These are phyloP conservation scores for Lichtheimia ornata DNA, from an alignment of 371 early-diverging fungal species.

Conservation along the genomic window DNA sequence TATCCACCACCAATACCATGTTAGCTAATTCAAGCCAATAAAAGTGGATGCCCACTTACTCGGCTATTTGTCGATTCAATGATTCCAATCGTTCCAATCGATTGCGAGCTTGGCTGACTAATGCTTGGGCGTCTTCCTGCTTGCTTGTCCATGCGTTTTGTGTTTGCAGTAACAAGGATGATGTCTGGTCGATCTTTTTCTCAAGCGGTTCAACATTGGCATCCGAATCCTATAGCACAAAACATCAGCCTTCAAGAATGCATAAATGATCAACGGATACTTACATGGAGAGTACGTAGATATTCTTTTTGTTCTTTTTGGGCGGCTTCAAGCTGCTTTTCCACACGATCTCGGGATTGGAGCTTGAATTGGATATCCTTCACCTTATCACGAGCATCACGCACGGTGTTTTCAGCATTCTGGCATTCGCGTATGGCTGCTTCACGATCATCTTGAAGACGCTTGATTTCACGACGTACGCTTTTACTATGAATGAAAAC, in stretches of 20 bases:
- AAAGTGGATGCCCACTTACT: constrained; percentile 19
- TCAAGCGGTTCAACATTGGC: constrained; percentile 24
- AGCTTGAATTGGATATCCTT: constrained; percentile 28
- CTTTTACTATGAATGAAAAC: constrained; percentile 21
- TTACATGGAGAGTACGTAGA: constrained; percentile 2
- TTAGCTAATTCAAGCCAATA: neutral
- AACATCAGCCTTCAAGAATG: neutral
- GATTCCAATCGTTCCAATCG: constrained; percentile 42
- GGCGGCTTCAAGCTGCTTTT: constrained; percentile 25
- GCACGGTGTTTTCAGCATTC: constrained; percentile 47
- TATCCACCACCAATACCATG: constrained; percentile 1
- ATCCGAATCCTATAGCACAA: constrained; percentile 16
- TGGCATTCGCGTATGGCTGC: constrained; percentile 44
- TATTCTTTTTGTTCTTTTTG: constrained; percentile 24
- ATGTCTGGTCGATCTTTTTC: constrained; percentile 24
- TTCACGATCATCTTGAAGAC: constrained; percentile 49
- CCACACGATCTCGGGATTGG: constrained; percentile 31
- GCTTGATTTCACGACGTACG: constrained; percentile 55
- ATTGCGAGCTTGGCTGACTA: constrained; percentile 30
- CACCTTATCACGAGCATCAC: constrained; percentile 45
- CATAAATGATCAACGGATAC: neutral
- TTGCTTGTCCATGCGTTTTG: constrained; percentile 27
- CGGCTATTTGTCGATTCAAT: constrained; percentile 36
- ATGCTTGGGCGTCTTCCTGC: constrained; percentile 29
- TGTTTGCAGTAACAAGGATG: constrained; percentile 28